Percentiles rank a stretch among this genome's conserved stretches.
Conservation (phyloP, 352 stramenopile species). For the Pythium inflatum region DNA sequence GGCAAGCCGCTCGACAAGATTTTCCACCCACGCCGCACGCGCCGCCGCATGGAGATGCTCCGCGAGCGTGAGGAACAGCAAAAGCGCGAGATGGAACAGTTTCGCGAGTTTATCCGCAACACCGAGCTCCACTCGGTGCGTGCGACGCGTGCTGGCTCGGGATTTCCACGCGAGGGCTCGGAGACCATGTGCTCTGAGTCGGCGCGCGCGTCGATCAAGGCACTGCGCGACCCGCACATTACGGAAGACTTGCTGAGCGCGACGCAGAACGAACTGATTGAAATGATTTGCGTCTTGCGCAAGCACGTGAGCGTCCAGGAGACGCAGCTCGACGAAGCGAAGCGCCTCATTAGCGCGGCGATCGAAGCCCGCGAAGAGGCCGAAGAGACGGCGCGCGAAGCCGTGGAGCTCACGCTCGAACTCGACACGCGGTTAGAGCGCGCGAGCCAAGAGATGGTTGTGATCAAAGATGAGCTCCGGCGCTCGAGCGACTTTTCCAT, state of each 20-base stretch:
- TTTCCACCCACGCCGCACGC: constrained; percentile 73
- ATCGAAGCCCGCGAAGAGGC: constrained; percentile 80
- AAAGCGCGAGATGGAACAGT: constrained; percentile 86
- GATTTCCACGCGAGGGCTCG: not conserved
- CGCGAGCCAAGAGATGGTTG: constrained; percentile 51
- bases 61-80: constrained; percentile 75
- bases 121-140: constrained; percentile 52
- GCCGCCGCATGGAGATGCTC: constrained; percentile 62
- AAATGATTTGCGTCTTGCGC: constrained; percentile 73
- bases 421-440: constrained; percentile 77
- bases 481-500: constrained; percentile 34
- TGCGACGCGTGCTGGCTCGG: not conserved
- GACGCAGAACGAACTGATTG: constrained; percentile 61
- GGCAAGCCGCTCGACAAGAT: constrained; percentile 74
- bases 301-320: constrained; percentile 76
- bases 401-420: constrained; percentile 67
- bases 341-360: constrained; percentile 69
- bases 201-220: constrained; percentile 40
- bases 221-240: constrained; percentile 57
- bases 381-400: constrained; percentile 72
- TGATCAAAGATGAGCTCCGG: constrained; percentile 37
- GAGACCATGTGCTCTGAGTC: constrained; percentile 1
- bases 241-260: constrained; percentile 55
- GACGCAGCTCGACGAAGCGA: constrained; percentile 73
- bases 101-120: constrained; percentile 80